Evolutionary conservation across 208 protist species (phyloP).

Genomic region (Leishmania amazonensis): DNA sequence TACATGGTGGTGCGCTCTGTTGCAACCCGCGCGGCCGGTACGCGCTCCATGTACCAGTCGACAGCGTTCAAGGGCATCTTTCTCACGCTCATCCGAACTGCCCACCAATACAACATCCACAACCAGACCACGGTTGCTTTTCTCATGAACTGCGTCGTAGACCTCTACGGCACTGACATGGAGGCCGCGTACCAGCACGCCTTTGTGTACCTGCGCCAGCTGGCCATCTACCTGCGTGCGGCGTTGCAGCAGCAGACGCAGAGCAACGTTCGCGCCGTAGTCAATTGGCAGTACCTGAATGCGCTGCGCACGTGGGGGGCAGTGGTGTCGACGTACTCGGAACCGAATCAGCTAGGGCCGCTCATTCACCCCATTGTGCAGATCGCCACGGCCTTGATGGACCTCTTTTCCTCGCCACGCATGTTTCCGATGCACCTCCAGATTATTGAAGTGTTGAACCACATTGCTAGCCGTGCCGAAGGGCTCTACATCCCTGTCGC

Average conservation of each 20-base stretch:
- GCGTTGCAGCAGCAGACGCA: slow-evolving; percentile 92
- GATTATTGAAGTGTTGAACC: slow-evolving; percentile 92
- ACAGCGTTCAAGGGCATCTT: slow-evolving; percentile 94
- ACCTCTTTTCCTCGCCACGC: slow-evolving; percentile 91
- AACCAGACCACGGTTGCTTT: slow-evolving; percentile 87
- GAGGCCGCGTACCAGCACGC: slow-evolving; percentile 94
- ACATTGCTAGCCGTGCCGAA: slow-evolving; percentile 84
- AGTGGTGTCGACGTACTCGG: slow-evolving; percentile 87
- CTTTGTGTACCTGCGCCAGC: slow-evolving; percentile 98
- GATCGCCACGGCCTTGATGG: slow-evolving; percentile 84
- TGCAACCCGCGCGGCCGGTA: slow-evolving; percentile 85
- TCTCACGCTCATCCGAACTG: slow-evolving; percentile 88
- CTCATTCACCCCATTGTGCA: slow-evolving; percentile 95
- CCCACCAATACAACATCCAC: slow-evolving; percentile 82
- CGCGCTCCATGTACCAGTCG: slow-evolving; percentile 91
- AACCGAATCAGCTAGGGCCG: slow-evolving; percentile 82
- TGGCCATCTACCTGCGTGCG: slow-evolving; percentile 96
- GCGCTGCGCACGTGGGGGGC: slow-evolving; percentile 93
- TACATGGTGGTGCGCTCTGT: slow-evolving; percentile 89
- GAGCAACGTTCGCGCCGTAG: slow-evolving; percentile 93
- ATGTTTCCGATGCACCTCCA: slow-evolving; percentile 96
- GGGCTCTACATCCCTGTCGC: slow-evolving; percentile 93
- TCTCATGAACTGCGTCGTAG: slow-evolving; percentile 94
- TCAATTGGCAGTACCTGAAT: slow-evolving; percentile 98
- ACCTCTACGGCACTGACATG: slow-evolving; percentile 95